Evolutionary conservation across 2,329 filamentous ascomycete genomes (phyloP).

Genomic region (Xenosphaeropsis pyriputrescens): DNA sequence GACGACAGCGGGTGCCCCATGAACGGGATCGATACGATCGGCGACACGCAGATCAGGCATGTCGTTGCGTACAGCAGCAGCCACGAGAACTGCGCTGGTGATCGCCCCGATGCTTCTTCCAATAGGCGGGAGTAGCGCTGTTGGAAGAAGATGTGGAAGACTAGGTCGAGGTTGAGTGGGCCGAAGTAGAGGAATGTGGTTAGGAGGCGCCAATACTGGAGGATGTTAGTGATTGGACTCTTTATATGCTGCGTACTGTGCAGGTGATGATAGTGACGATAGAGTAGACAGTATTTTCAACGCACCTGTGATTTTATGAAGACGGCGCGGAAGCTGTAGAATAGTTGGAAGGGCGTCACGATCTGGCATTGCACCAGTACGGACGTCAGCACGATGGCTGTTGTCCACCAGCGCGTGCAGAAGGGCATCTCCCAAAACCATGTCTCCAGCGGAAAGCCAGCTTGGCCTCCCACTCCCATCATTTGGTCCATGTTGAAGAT

Average conservation of each 20-base stretch:
- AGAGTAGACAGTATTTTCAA: not conserved
- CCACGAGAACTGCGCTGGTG: constrained; percentile 91
- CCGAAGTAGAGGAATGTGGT: constrained; percentile 98
- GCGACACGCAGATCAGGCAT: constrained; percentile 68
- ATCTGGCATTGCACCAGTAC: constrained; percentile 87
- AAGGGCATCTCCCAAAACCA: constrained; percentile 99
- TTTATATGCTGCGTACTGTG: too few relatives aligned
- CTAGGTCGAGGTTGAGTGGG: constrained; percentile 79
- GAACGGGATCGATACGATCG: constrained; percentile 82
- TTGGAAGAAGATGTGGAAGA: constrained; percentile 98
- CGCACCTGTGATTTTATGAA: constrained; percentile 82
- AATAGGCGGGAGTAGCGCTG: constrained; percentile 91
- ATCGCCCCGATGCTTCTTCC: constrained; percentile 85
- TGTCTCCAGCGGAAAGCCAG: constrained; percentile 69
- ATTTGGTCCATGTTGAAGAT: constrained; percentile 17
- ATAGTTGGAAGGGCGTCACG: constrained; percentile 85
- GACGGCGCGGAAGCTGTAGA: constrained; percentile 89
- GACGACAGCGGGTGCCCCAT: constrained; percentile 87
- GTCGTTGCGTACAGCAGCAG: constrained; percentile 73
- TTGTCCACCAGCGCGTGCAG: constrained; percentile 94
- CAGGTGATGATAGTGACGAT: too few relatives aligned
- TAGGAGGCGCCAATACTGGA: constrained; percentile 86
- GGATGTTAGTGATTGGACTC: constrained; percentile 1
- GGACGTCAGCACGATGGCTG: constrained; percentile 75
- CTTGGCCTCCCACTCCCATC: constrained; percentile 29